Conservation (phyloP, 108 stramenopile genomes). For the Ochromonas danica region DNA sequence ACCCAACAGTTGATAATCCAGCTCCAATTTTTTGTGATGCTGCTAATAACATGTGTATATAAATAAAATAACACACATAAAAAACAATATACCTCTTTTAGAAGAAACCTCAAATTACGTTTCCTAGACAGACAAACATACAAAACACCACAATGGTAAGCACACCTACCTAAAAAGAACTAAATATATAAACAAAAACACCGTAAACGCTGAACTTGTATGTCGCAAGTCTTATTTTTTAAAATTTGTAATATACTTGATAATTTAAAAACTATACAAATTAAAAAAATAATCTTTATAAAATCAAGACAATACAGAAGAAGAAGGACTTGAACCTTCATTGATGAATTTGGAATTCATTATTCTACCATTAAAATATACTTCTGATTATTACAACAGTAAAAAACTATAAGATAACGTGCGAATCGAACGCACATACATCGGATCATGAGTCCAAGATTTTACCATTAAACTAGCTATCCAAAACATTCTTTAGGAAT, state of each 20-base stretch:
- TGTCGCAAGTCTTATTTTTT: constrained; percentile 33
- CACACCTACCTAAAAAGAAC: constrained; percentile 47
- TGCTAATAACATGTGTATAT: constrained; percentile 28
- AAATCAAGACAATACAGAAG: constrained; percentile 50
- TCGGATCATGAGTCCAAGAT: constrained; percentile 15
- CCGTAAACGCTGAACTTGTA: constrained; percentile 15
- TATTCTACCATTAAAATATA: constrained; percentile 25
- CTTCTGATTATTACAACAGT: constrained; percentile 32
- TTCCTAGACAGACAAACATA: constrained; percentile 20
- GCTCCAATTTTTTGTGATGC: constrained; percentile 46
- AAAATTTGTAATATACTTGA: constrained; percentile 51
- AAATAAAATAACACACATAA: constrained; percentile 29
- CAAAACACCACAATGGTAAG: constrained; percentile 34
- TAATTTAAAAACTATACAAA: constrained; percentile 50
- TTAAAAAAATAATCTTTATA: constrained; percentile 49
- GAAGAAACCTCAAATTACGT: constrained; percentile 16
- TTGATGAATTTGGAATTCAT: constrained; percentile 17
- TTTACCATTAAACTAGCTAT: constrained; percentile 52
- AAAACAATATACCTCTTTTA: constrained; percentile 21
- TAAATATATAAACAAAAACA: constrained; percentile 45
- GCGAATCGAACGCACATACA: constrained; percentile 14
- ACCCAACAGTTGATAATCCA: constrained; percentile 43
- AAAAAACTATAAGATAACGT: constrained; percentile 35
- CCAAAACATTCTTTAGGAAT: constrained; percentile 38
- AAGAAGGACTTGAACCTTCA: constrained; percentile 31